These are phyloP conservation scores for Colletotrichum trifolii DNA, from an alignment of 2,329 filamentous ascomycete genomes.

Conservation along the genomic window DNA sequence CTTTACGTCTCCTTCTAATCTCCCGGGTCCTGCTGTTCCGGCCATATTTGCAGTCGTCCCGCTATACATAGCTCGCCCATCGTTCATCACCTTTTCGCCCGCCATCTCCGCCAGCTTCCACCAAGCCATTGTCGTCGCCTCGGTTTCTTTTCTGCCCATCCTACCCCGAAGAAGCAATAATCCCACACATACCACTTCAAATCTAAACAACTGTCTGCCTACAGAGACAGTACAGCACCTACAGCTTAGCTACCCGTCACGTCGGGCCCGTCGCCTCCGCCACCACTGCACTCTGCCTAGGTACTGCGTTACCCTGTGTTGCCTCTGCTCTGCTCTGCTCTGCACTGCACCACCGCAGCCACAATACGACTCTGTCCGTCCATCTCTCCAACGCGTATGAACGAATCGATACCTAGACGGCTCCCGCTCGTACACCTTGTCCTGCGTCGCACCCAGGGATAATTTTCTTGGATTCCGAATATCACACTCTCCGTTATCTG, in stretches of 20 bases:
- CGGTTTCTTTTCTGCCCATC: conserved; percentile 2
- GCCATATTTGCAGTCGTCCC: conserved; percentile 8
- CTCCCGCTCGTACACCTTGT: conserved; percentile 5
- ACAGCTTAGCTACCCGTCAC: neutral
- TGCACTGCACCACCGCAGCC: conserved; percentile 3
- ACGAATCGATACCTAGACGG: conserved; percentile 15
- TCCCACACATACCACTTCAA: conserved; percentile 12
- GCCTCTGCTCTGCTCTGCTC: no score
- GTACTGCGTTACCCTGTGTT: no score
- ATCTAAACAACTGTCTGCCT: conserved; percentile 1
- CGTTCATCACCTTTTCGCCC: conserved; percentile 3
- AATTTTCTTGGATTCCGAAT: conserved; percentile 3
- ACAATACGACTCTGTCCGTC: conserved; percentile 23
- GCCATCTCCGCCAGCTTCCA: conserved; percentile 3
- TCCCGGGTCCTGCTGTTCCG: neutral
- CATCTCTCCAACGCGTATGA: conserved; percentile 23
- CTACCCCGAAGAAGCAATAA: conserved; percentile 13
- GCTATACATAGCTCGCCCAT: neutral
- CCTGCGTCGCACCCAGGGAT: neutral
- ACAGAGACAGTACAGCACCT: neutral
- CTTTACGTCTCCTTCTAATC: conserved; percentile 4
- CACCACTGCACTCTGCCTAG: neutral
- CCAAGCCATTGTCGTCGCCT: no score
- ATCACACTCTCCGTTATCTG: conserved; percentile 2
- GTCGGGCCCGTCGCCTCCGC: conserved; percentile 7